These are phyloP conservation scores for Ormosia semicastrata DNA, from an alignment of 306 rosid species.

Conservation along the genomic window DNA sequence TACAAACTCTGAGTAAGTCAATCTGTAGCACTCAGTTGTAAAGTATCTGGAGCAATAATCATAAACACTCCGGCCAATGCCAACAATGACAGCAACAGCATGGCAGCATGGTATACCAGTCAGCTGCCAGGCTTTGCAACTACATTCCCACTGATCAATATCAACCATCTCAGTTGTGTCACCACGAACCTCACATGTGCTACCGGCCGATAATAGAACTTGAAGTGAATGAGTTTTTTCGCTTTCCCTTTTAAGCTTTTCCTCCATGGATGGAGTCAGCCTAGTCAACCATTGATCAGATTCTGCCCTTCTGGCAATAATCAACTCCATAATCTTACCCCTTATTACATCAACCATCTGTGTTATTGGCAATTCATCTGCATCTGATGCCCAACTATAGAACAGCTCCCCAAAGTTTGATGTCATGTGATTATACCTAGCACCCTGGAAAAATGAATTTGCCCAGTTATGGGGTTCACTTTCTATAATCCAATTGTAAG, in stretches of 20 bases:
- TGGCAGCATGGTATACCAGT: conserved; percentile 89
- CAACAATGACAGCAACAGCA: conserved; percentile 69
- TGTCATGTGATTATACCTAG: conserved; percentile 85
- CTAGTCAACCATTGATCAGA: conserved; percentile 76
- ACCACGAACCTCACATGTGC: conserved; percentile 85
- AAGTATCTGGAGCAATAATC: conserved; percentile 89
- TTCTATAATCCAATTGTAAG: conserved; percentile 79
- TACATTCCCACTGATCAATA: conserved; percentile 81
- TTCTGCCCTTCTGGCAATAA: conserved; percentile 55
- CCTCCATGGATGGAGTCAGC: conserved; percentile 89
- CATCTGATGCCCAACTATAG: conserved; percentile 88
- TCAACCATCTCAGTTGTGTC: conserved; percentile 74
- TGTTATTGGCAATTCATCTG: conserved; percentile 88
- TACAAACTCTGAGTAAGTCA: conserved; percentile 75
- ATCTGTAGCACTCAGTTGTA: conserved; percentile 71
- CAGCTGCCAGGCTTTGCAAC: conserved; percentile 89
- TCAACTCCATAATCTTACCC: conserved; percentile 80
- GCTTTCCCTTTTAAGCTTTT: conserved; percentile 73
- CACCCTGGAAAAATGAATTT: conserved; percentile 81
- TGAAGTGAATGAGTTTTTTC: conserved; percentile 55
- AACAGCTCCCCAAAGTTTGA: conserved; percentile 93
- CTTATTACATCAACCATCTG: conserved; percentile 91
- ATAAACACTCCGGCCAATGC: conserved; percentile 62
- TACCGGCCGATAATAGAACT: conserved; percentile 53
- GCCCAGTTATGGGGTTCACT: conserved; percentile 92